Evolutionary conservation across 2,329 filamentous ascomycete genomes (phyloP), one percentile per base, ranked within the genome.

Genomic region (Aureobasidium subglaciale): DNA sequence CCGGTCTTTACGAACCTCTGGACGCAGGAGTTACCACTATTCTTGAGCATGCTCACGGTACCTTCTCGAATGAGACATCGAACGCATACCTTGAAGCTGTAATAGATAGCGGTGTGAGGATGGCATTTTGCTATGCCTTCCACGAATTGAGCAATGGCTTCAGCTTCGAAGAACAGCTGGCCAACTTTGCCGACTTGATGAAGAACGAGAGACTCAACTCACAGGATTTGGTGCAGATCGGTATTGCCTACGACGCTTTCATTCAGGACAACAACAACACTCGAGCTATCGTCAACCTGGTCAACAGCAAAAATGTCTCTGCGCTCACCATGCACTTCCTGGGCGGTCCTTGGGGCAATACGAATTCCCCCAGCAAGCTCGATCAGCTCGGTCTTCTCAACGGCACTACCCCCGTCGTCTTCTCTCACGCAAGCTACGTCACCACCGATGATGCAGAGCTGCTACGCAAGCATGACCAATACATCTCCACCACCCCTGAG

Each of bases 401-500:
- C n/a, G 22, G 24, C 40, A 67, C 66, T 27, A 73, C 73, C 11
- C 76, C 79, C 0, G 65, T 81, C 3, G 69, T 83, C 52, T 76
- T 82, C 63, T 77, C 77, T 0, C 80, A 82, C 16, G 60, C 77
- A 70, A 70, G 68, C 13, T 78, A 71, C 64, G 63, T 80, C 16
- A 73, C 73, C 0, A 63, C 69, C 0, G 56, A 59, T 0, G 73
- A 75, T 13, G 68, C 68, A 0, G 53, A 65, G 1, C 68, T 79
- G 0, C 71, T 83, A 1, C 75, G 77, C 10, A 58, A 65, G 0
- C 72, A 72, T 2, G 77, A 82, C 64, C 74, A 81, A 49, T 77
- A 77, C 65, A 66, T 83, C 38, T 79, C 78, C 50, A 79, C 79
- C 57, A 83, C 81, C 0, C 78, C 79, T 1, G 81, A 84, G 61